Evolutionary conservation across 2,329 filamentous ascomycete genomes (phyloP).

Genomic region (Cadophora sp.): DNA sequence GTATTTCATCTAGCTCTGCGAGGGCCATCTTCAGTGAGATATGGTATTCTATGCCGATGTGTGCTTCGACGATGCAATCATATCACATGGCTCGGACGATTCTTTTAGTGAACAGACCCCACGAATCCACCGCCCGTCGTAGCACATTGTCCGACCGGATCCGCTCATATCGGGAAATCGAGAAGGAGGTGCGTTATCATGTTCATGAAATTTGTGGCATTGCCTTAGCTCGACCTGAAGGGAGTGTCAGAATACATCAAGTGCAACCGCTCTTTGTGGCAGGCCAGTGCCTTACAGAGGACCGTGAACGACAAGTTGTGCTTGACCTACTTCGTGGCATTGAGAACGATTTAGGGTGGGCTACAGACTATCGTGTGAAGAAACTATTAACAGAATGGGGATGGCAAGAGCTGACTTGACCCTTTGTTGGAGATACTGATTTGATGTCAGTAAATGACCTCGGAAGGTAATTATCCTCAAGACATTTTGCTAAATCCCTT

Average conservation of each 20-base stretch:
- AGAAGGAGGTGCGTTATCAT: constrained; percentile 60
- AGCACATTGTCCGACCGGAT: constrained; percentile 60
- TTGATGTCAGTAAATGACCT: neutral
- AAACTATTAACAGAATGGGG: constrained; percentile 56
- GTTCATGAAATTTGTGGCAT: constrained; percentile 68
- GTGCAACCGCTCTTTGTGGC: constrained; percentile 67
- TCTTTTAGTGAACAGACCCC: constrained; percentile 64
- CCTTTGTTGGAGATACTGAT: neutral
- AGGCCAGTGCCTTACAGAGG: constrained; percentile 63
- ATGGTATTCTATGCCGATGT: constrained; percentile 69
- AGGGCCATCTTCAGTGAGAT: constrained; percentile 58
- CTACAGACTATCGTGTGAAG: constrained; percentile 65
- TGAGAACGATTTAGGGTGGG: constrained; percentile 68
- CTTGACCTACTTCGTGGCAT: constrained; percentile 62
- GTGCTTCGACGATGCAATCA: constrained; percentile 68
- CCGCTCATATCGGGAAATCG: constrained; percentile 61
- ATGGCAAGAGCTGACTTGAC: constrained; percentile 29
- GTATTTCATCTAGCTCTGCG: constrained; percentile 32
- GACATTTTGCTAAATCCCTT: neutral
- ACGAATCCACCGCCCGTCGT: constrained; percentile 58
- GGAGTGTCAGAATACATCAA: constrained; percentile 62
- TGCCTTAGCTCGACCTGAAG: constrained; percentile 60
- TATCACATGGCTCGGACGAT: constrained; percentile 70
- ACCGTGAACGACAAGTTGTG: constrained; percentile 59
- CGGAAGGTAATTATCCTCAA: neutral